These are phyloP conservation scores for Keqinozyma sinolaborantium DNA, from an alignment of 1,139 yeast genomes.

Conservation along the genomic window DNA sequence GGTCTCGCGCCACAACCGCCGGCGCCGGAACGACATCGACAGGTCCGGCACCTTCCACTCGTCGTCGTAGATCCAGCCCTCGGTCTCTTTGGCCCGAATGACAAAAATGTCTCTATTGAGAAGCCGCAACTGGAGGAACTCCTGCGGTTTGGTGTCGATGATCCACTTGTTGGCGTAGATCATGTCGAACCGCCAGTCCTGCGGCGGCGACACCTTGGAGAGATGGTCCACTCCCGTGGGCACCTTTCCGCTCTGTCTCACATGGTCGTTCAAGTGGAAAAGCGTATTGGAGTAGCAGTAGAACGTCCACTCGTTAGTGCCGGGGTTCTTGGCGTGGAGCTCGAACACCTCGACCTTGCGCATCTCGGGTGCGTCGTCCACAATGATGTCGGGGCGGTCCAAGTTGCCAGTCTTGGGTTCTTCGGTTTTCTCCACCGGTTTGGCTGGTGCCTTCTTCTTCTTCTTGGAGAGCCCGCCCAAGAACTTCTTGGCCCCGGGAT, in stretches of 20 bases:
- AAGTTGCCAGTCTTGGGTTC: constrained; percentile 12
- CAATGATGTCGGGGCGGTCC: constrained; percentile 49
- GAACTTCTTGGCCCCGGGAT: constrained; percentile 50
- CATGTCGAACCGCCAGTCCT: constrained; percentile 68
- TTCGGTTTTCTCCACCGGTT: constrained; percentile 9
- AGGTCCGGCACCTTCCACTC: constrained; percentile 16
- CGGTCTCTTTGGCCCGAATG: constrained; percentile 36
- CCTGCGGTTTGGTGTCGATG: constrained; percentile 49
- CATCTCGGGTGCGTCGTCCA: constrained; percentile 66
- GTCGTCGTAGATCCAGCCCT: constrained; percentile 43
- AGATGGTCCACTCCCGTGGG: constrained; percentile 66
- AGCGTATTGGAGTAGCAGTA: constrained; percentile 32
- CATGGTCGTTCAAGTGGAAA: constrained; percentile 50
- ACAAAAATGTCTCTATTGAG: constrained; percentile 19
- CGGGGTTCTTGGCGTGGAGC: constrained; percentile 61
- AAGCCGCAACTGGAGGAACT: constrained; percentile 52
- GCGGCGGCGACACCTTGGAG: constrained; percentile 61
- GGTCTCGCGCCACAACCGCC: constrained; percentile 51
- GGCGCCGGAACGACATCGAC: constrained; percentile 47
- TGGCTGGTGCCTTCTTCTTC: constrained; percentile 9
- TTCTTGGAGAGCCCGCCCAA: constrained; percentile 15
- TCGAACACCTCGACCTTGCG: constrained; percentile 72
- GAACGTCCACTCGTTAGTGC: constrained; percentile 56
- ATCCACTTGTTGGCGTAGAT: constrained; percentile 61
- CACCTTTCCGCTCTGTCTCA: constrained; percentile 50